These are phyloP conservation scores for Beta corolliflora DNA, from an alignment of 179 eudicot genomes.

Conservation along the genomic window DNA sequence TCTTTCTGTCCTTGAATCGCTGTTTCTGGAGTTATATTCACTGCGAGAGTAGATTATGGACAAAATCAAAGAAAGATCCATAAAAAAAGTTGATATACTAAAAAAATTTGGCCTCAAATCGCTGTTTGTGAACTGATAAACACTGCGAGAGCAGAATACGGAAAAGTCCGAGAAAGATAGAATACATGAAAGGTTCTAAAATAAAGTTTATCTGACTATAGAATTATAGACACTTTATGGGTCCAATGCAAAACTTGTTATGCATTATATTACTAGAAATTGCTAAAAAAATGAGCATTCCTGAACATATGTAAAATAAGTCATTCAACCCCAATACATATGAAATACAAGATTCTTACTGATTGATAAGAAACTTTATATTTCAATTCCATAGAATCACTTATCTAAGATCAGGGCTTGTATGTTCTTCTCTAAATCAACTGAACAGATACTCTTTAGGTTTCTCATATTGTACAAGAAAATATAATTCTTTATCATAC, in stretches of 20 bases:
- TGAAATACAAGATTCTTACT: background rate
- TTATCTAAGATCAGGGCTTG: background rate
- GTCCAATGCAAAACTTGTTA: background rate
- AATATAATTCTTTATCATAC: background rate
- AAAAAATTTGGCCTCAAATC: too few relatives aligned
- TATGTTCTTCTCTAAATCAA: background rate
- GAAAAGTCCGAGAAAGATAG: background rate
- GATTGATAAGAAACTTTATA: background rate
- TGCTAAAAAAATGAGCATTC: background rate
- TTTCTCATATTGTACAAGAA: too few relatives aligned
- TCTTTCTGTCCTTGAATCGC: conserved; percentile 21
- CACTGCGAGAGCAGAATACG: background rate
- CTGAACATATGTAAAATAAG: background rate
- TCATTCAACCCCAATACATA: background rate
- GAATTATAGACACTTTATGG: background rate
- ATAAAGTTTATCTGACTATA: background rate
- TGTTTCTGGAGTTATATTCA: conserved; percentile 13
- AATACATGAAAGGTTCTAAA: background rate
- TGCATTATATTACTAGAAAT: background rate
- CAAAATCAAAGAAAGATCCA: background rate
- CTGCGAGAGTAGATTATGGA: conserved; percentile 20
- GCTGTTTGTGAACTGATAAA: background rate
- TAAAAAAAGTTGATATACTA: background rate
- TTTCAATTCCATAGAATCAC: background rate
- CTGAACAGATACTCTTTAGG: too few relatives aligned